Conservation (phyloP, 306 rosid genomes). For the Trifolium subterraneum region DNA sequence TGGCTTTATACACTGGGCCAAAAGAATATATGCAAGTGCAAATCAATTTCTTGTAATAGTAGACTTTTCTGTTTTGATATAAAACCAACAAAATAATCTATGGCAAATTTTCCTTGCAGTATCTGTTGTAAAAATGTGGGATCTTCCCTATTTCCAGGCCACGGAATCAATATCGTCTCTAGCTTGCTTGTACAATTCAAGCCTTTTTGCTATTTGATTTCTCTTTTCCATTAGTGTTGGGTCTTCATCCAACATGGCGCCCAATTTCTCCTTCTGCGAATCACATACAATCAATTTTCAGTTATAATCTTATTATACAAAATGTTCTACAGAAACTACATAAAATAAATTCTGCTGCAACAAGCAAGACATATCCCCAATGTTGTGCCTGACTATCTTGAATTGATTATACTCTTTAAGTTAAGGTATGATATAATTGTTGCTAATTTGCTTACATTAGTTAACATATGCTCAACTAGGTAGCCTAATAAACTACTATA, state of each 20-base stretch:
- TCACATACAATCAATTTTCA: conserved; percentile 19
- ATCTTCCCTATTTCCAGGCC: conserved; percentile 77
- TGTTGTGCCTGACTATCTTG: background rate
- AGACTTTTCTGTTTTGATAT: conserved; percentile 26
- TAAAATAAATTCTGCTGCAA: background rate
- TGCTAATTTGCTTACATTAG: too few relatives aligned
- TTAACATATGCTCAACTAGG: background rate
- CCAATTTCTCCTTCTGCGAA: conserved; percentile 85
- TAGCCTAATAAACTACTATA: background rate
- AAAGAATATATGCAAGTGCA: conserved; percentile 51
- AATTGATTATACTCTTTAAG: background rate
- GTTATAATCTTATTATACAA: conserved; percentile 6
- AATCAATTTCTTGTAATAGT: conserved; percentile 42
- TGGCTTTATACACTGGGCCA: conserved; percentile 40
- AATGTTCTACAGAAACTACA: background rate
- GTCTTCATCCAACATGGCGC: conserved; percentile 97
- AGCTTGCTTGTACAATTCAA: conserved; percentile 94
- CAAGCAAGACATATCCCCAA: conserved; percentile 19
- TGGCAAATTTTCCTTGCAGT: conserved; percentile 33
- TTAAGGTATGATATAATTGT: too few relatives aligned
- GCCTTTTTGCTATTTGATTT: conserved; percentile 76
- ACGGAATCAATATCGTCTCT: conserved; percentile 95
- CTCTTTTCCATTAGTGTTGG: conserved; percentile 93
- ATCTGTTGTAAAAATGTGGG: conserved; percentile 33
- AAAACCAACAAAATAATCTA: conserved; percentile 24